Base-by-base conservation (phyloP, 2,329 filamentous ascomycete species). In the Aspergillus ochraceus region DNA sequence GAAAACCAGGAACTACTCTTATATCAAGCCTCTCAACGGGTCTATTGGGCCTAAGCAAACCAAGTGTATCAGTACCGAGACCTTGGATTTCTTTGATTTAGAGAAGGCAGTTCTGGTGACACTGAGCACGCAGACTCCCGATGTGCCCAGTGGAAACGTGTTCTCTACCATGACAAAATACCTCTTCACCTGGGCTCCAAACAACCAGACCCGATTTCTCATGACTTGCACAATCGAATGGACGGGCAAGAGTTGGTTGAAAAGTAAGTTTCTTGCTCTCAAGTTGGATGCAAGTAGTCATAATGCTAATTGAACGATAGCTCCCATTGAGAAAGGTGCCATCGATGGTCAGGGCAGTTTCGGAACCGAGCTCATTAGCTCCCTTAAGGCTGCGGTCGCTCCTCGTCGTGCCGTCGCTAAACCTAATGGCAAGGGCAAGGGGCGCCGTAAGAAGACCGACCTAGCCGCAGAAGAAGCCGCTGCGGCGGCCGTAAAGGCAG, bases 201-300 rank as follows among this genome's bases (percentile, higher is more conserved):
- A 88, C 63, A 97, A 97, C 70, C 81, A 87, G 45, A 99, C 96
- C 1, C 86, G 92, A 29, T 79, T 99, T 30, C 87, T 95, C 62
- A 89, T 94, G 79, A 97, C 89, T 66, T 97, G 92, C 74, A 89
- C 88, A 2, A 90, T 97, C 49, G 96, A 99, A 71, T 99, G 96
- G 96, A 89, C 89, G 3, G 93, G 93, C 68, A 99, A 98, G 83
- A 97, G 93, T 80, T 99, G 95, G 95, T 80, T 99, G 50, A 97
- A 95, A 80, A 91, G 93, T 96, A 81, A 73, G 81, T 71, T 62
- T 5, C 9, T 5, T 14, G 39, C 49, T 26, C 24, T 32, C 29
- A 2, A n/a, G 52, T 3, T 30, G 24, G 29, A 52, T 57, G 22
- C 6, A 6, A 26, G 36, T 6, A 54, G 30, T 36, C 12, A 12